These are phyloP conservation scores for Moelleriella libera DNA, from an alignment of 2,329 filamentous ascomycete genomes.

Conservation along the genomic window DNA sequence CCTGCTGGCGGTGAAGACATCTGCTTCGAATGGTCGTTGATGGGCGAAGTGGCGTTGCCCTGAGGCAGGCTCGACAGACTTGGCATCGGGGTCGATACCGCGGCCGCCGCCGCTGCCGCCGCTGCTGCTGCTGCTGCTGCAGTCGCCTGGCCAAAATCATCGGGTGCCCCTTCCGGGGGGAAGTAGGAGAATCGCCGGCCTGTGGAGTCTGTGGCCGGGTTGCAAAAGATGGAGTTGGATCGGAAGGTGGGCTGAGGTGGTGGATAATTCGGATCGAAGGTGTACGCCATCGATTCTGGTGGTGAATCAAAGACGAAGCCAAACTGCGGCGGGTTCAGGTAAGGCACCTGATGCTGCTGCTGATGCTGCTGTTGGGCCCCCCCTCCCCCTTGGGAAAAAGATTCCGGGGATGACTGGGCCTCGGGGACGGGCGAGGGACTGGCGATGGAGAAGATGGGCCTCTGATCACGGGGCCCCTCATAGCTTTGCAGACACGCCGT, in stretches of 20 bases:
- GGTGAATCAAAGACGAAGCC: slow-evolving; percentile 43
- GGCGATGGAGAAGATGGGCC: slow-evolving; percentile 15
- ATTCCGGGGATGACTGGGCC: slow-evolving; percentile 16
- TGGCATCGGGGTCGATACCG: slow-evolving; percentile 7
- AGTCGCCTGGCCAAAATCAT: slow-evolving; percentile 18
- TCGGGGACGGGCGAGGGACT: slow-evolving; percentile 19
- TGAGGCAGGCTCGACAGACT: slow-evolving; percentile 8
- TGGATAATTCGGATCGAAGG: slow-evolving; percentile 26
- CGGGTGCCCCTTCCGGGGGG: slow-evolving; percentile 34
- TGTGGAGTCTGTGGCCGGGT: slow-evolving; percentile 37
- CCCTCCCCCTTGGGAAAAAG: slow-evolving; percentile 10
- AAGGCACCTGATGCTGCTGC: too few relatives aligned
- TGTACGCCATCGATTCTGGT: slow-evolving; percentile 35
- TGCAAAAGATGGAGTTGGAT: slow-evolving; percentile 52
- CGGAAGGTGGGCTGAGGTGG: slow-evolving; percentile 41
- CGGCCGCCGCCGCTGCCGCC: slow-evolving; percentile 11
- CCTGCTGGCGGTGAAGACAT: slow-evolving; percentile 29
- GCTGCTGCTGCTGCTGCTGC: slow-evolving; percentile 11
- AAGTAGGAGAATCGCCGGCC: slow-evolving; percentile 51
- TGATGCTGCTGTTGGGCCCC: slow-evolving; percentile 16
- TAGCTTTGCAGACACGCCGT: slow-evolving; percentile 81
- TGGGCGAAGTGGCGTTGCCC: slow-evolving; percentile 13
- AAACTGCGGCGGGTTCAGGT: slow-evolving; percentile 38
- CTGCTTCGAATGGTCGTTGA: slow-evolving; percentile 17
- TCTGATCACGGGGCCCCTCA: slow-evolving; percentile 29